A percentile compares a stretch with the other conserved stretches of the same genome.
Evolutionary conservation across 257 asterid species (phyloP).

Genomic region (Solanum pinnatisectum): DNA sequence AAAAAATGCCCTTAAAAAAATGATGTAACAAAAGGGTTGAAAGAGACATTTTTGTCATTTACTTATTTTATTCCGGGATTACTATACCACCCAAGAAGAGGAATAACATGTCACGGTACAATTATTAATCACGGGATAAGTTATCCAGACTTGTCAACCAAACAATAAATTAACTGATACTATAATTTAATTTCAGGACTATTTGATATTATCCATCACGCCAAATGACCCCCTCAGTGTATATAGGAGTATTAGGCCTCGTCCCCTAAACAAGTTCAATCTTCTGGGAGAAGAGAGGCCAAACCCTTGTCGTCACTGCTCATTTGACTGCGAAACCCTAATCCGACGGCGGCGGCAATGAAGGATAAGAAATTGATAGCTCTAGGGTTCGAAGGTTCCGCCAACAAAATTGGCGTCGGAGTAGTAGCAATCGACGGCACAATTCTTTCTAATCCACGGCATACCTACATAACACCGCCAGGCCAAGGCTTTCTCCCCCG

Average conservation of each 20-base stretch:
- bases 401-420: slow-evolving; percentile 88
- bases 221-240: not conserved
- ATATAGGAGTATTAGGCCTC: not conserved
- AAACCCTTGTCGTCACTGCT: not conserved
- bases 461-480: slow-evolving; percentile 93
- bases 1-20: no score
- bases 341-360: slow-evolving; percentile 15
- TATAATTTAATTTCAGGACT: no score
- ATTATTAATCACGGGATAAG: no score
- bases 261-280: not conserved
- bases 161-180: no score
- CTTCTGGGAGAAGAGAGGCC: not conserved
- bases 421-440: slow-evolving; percentile 68
- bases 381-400: slow-evolving; percentile 83
- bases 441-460: slow-evolving; percentile 85
- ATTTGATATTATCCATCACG: no score
- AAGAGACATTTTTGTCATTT: no score
- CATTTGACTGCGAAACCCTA: not conserved
- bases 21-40: no score
- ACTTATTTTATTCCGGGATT: no score
- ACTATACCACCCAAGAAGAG: no score
- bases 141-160: no score
- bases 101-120: no score
- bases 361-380: slow-evolving; percentile 52
- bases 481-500: slow-evolving; percentile 95